Conservation (phyloP, 2,329 filamentous ascomycete genomes). For the Fusarium napiforme region DNA sequence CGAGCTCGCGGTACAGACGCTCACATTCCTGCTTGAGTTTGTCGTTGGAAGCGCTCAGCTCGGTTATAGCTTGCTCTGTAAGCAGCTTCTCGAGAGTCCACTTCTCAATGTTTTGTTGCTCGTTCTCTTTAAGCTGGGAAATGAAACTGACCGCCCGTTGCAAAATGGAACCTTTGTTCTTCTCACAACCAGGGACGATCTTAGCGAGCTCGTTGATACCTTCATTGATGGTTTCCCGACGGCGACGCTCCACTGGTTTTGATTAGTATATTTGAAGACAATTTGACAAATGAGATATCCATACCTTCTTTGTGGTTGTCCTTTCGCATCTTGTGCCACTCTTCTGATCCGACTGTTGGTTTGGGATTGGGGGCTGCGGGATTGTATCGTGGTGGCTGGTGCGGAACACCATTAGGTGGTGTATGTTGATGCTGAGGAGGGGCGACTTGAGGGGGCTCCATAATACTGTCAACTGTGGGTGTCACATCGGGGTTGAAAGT, state of each 20-base stretch:
- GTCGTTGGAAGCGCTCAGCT: constrained; percentile 87
- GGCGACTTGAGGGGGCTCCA: constrained; percentile 42
- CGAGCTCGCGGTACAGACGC: constrained; percentile 79
- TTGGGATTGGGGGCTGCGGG: constrained; percentile 66
- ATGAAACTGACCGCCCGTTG: constrained; percentile 96
- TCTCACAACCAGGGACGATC: constrained; percentile 97
- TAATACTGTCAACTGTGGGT: constrained; percentile 46
- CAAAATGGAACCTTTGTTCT: constrained; percentile 98
- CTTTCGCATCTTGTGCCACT: constrained; percentile 97
- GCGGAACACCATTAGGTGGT: constrained; percentile 55
- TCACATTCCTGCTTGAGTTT: constrained; percentile 86
- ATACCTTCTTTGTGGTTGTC: constrained; percentile 99
- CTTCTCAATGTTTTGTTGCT: constrained; percentile 92
- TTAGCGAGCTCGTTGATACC: constrained; percentile 98
- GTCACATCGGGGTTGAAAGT: constrained; percentile 49
- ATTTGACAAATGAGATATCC: constrained; percentile 40
- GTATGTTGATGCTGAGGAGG: constrained; percentile 47
- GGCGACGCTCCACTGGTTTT: constrained; percentile 85
- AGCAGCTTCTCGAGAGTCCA: constrained; percentile 92
- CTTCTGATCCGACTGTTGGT: constrained; percentile 91
- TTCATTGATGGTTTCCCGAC: constrained; percentile 98
- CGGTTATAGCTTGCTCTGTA: constrained; percentile 87
- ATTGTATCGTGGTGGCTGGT: constrained; percentile 50
- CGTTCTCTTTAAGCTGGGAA: constrained; percentile 92
- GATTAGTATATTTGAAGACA: constrained; percentile 37